phyloP scores from a whole-genome alignment of 768 basidiomycete genomes.

The Suillus weaverae region DNA sequence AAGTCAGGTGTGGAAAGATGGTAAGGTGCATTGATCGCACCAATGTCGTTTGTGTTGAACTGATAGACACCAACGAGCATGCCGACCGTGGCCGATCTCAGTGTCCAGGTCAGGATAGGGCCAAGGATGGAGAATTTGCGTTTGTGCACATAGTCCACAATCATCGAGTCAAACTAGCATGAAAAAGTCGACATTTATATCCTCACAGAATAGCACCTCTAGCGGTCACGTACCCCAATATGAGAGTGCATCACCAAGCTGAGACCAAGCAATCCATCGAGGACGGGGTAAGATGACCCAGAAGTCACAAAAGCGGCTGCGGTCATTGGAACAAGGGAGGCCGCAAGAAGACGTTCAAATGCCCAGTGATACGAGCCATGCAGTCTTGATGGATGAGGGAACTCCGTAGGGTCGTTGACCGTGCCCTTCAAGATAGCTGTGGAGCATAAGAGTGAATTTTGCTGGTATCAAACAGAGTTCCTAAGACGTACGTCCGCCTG shows the following conservation, averaged over 20 bases:
- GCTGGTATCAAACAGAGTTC: background rate
- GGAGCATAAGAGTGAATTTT: background rate
- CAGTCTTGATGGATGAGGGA: conserved; percentile 75
- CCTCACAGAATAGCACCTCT: background rate
- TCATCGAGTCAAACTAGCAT: conserved; percentile 65
- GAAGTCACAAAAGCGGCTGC: conserved; percentile 83
- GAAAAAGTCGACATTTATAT: background rate
- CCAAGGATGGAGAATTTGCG: conserved; percentile 91
- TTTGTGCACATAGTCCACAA: conserved; percentile 89
- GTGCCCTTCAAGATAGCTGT: conserved; percentile 86
- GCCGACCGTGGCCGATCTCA: conserved; percentile 76
- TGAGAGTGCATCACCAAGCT: conserved; percentile 93
- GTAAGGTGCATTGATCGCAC: conserved; percentile 47
- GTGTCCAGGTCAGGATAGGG: conserved; percentile 65
- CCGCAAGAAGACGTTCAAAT: conserved; percentile 91
- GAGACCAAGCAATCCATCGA: conserved; percentile 88
- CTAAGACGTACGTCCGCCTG: conserved; percentile 37
- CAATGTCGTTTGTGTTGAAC: conserved; percentile 98
- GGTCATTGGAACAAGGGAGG: conserved; percentile 84
- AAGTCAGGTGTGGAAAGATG: conserved; percentile 1
- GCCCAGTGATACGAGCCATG: conserved; percentile 93
- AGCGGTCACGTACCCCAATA: conserved; percentile 69
- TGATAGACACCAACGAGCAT: conserved; percentile 91
- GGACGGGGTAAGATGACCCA: conserved; percentile 72
- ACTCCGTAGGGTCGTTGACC: conserved; percentile 92